Base-by-base conservation (phyloP, 345 rosid species). In the Populus ilicifolia region DNA sequence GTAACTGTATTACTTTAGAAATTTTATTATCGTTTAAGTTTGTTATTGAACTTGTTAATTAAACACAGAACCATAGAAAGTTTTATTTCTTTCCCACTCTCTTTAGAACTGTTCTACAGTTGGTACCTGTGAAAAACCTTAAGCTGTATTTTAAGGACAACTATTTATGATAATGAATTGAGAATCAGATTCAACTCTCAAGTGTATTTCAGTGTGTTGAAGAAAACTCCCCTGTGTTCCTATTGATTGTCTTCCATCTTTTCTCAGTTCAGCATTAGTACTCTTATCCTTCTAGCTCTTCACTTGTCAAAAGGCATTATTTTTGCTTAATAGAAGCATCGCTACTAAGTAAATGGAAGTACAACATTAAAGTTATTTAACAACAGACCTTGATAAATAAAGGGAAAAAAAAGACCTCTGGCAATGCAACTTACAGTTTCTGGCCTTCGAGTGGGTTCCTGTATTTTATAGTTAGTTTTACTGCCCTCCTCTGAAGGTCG, bases 351-450 rank as follows among this genome's bases (percentile, higher is more conserved):
- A 46, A 44, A 70, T 25, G 20, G 54, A 1, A 30, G 30, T 25
- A 30, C 35, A 48, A 2, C 59, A 48, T 14, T 20, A 46, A 66
- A 18, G 41, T 20, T 70, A 43, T 25, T 16, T 25, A 7, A 66
- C 18, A 39, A 70, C 41, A 7, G 50, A 44, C 2, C 39, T 14
- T 46, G 5, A 69, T n/a, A 43, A n/a, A 41, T 69, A 11, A 21
- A 70, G 43, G 8, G 35, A 10, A 5, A 43, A 64, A 59, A 38
- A 18, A 4, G 48, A 36, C 56, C 36, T 41, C 56, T 21, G 39
- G 33, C 33, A 46, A 64, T 43, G 75, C 8, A 80, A 91, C 99
- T 93, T 89, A 95, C 99, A 70, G 72, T 83, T 79, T 84, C 86
- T 29, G 86, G 87, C 61, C 80, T 88, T 44, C 73, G 80, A 66